A percentile compares a stretch with the other conserved stretches of the same genome.
Evolutionary conservation across 352 stramenopile species (phyloP).

Genomic region (Globisporangium apiculatum): DNA sequence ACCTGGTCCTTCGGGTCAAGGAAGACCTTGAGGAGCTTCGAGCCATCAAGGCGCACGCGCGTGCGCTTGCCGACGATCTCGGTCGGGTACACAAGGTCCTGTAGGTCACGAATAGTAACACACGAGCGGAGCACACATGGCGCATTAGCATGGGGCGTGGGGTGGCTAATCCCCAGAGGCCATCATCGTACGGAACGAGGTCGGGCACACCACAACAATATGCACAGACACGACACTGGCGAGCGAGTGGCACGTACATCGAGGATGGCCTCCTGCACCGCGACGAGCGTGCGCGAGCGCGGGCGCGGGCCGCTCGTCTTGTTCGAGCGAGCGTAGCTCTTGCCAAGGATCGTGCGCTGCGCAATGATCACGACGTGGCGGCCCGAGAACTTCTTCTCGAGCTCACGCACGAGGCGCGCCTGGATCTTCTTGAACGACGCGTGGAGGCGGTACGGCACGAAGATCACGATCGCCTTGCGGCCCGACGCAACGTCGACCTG

Average conservation of each 20-base stretch:
- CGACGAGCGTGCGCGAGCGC: conserved; percentile 96
- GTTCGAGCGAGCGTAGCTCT: conserved; percentile 93
- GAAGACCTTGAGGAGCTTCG: conserved; percentile 98
- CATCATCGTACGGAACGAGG: conserved; percentile 69
- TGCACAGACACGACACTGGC: neutral
- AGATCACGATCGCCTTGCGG: conserved; percentile 98
- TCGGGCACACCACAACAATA: conserved; percentile 2
- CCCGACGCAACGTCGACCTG: conserved; percentile 94
- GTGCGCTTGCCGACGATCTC: conserved; percentile 99
- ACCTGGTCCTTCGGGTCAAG: conserved; percentile 98
- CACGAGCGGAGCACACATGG: conserved; percentile 9
- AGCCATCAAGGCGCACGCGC: conserved; percentile 94
- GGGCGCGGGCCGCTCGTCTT: conserved; percentile 94
- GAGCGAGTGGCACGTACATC: conserved; percentile 76
- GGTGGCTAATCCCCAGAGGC: conserved; percentile 86
- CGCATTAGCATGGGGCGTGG: conserved; percentile 84
- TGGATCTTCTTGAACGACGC: conserved; percentile 99
- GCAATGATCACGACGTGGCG: conserved; percentile 98
- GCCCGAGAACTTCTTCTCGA: conserved; percentile 99
- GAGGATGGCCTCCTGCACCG: conserved; percentile 98
- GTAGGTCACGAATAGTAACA: conserved; percentile 15
- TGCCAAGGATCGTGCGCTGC: conserved; percentile 98
- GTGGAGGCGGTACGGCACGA: conserved; percentile 98
- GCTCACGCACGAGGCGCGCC: conserved; percentile 94
- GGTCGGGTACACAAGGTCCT: conserved; percentile 98